Evolutionary conservation across 208 protist genomes (phyloP).

Genomic region (Borovskyia barvae): DNA sequence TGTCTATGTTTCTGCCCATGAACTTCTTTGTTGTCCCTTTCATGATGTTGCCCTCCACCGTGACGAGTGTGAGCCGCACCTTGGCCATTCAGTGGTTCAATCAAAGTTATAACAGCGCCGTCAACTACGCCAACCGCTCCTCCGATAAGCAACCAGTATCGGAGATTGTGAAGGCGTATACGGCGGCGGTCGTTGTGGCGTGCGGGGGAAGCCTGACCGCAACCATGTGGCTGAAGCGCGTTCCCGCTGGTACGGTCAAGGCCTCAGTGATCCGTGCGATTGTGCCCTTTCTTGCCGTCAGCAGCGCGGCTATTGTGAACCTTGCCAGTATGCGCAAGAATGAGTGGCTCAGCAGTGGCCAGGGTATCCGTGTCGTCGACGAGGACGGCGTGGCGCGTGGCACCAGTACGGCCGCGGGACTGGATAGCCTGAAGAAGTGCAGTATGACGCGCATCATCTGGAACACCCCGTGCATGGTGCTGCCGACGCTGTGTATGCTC

Average conservation of each 20-base stretch:
- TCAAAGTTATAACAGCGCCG: conserved; percentile 92
- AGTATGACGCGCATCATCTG: conserved; percentile 73
- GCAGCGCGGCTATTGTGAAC: conserved; percentile 79
- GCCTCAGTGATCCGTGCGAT: conserved; percentile 73
- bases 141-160: conserved; percentile 80
- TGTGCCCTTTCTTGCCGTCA: conserved; percentile 86
- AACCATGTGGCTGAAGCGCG: conserved; percentile 54
- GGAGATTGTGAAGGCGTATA: conserved; percentile 82
- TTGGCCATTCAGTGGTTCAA: conserved; percentile 93
- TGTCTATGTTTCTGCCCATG: conserved; percentile 91
- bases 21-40: conserved; percentile 90
- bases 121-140: conserved; percentile 95
- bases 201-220: conserved; percentile 60
- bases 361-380: conserved; percentile 82
- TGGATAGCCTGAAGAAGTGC: conserved; percentile 77
- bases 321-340: conserved; percentile 89
- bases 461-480: conserved; percentile 82
- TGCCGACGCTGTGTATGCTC: conserved; percentile 86
- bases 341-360: conserved; percentile 75
- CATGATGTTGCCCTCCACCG: conserved; percentile 86
- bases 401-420: conserved; percentile 68
- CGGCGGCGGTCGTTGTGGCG: conserved; percentile 71
- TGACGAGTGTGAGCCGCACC: conserved; percentile 62
- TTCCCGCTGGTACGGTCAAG: conserved; percentile 45
- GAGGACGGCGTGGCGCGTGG: conserved; percentile 79